These are phyloP conservation scores for Encephalitozoon cuniculi DNA, from an alignment of 371 early-diverging fungal genomes.

Conservation along the genomic window DNA sequence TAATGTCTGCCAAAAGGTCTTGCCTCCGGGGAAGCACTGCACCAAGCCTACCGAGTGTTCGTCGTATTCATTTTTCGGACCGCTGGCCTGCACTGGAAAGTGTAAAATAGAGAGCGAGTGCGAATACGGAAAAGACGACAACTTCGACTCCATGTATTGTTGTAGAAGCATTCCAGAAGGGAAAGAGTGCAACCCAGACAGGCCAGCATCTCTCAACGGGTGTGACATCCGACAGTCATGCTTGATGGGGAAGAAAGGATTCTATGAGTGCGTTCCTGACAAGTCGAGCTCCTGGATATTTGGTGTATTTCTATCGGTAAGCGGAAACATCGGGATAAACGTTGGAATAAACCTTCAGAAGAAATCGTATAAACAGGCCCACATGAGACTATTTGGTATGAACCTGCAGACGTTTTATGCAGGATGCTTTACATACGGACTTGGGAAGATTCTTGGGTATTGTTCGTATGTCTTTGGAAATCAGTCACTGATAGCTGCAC, in stretches of 20 bases:
- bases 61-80: slow-evolving; percentile 60
- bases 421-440: slow-evolving; percentile 66
- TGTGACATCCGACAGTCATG: slow-evolving; percentile 56
- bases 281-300: slow-evolving; percentile 59
- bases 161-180: slow-evolving; percentile 58
- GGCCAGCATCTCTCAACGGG: slow-evolving; percentile 57
- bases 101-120: slow-evolving; percentile 54
- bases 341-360: slow-evolving; percentile 77
- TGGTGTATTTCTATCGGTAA: slow-evolving; percentile 67
- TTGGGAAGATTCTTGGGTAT: slow-evolving; percentile 70
- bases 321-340: slow-evolving; percentile 68
- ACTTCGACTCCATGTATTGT: slow-evolving; percentile 50
- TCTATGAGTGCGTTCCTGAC: slow-evolving; percentile 53
- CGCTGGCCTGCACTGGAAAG: slow-evolving; percentile 58
- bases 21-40: slow-evolving; percentile 52
- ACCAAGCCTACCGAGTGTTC: slow-evolving; percentile 57
- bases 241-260: slow-evolving; percentile 36
- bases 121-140: not conserved
- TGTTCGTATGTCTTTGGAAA: slow-evolving; percentile 72
- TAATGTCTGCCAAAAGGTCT: slow-evolving; percentile 53
- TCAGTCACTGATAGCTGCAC: slow-evolving; percentile 72
- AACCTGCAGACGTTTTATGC: slow-evolving; percentile 54
- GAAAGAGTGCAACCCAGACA: slow-evolving; percentile 47
- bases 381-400: slow-evolving; percentile 26
- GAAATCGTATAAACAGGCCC: slow-evolving; percentile 64